A percentile compares a stretch with the other conserved stretches of the same genome.
phyloP scores from a whole-genome alignment of 1,139 yeast genomes.

The Yamadazyma oceani region DNA sequence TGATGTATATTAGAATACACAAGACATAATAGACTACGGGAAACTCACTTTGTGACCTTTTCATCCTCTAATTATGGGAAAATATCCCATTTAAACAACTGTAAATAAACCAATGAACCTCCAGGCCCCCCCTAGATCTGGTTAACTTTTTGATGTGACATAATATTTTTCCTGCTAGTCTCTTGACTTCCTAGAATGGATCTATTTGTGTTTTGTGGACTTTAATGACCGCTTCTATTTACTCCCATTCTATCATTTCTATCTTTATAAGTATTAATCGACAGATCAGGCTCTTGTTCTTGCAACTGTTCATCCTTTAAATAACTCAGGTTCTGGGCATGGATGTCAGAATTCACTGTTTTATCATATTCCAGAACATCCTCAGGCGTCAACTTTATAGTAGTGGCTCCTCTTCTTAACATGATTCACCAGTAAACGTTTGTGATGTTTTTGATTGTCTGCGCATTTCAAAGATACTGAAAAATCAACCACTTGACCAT shows the following conservation, averaged over 20 bases:
- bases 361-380: constrained; percentile 60
- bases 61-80: too few relatives aligned
- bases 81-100: too few relatives aligned
- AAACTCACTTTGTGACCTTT: too few relatives aligned
- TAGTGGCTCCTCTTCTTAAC: constrained; percentile 66
- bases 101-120: too few relatives aligned
- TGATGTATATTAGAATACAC: constrained; percentile 13
- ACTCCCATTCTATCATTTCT: constrained; percentile 20
- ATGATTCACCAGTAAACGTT: too few relatives aligned
- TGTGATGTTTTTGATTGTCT: too few relatives aligned
- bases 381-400: constrained; percentile 63
- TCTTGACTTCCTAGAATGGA: too few relatives aligned
- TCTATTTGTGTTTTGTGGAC: too few relatives aligned
- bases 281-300: constrained; percentile 17
- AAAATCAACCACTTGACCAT: constrained; percentile 1
- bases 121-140: too few relatives aligned
- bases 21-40: too few relatives aligned
- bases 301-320: constrained; percentile 16
- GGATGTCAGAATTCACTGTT: constrained; percentile 17
- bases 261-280: constrained; percentile 13
- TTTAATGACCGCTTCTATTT: not conserved
- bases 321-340: constrained; percentile 20
- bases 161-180: too few relatives aligned
- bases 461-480: constrained; percentile 1
- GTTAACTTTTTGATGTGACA: too few relatives aligned